Conservation (phyloP, 2,329 filamentous ascomycete genomes). For the Arthrobotrys sphaeroides region DNA sequence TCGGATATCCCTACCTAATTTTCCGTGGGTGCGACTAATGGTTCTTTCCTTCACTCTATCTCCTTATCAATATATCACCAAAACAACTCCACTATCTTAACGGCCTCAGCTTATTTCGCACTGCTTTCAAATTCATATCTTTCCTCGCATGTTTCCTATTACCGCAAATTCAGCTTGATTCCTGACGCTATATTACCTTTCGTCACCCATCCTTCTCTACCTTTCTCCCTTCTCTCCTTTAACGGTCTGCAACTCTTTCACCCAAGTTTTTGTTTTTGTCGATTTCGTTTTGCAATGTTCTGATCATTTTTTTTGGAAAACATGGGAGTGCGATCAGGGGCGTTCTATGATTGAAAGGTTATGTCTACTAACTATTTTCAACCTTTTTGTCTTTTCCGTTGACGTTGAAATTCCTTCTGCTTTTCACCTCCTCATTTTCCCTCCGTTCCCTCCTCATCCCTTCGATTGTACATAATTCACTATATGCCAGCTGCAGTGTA, state of each 20-base stretch:
- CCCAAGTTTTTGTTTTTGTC: background rate
- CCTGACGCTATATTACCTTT: background rate
- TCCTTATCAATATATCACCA: slow-evolving; percentile 15
- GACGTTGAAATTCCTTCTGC: background rate
- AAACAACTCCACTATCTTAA: slow-evolving; percentile 52
- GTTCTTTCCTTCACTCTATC: background rate
- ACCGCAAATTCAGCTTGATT: slow-evolving; percentile 10
- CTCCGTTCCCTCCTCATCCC: background rate
- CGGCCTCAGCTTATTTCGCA: slow-evolving; percentile 30
- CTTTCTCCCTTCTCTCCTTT: background rate
- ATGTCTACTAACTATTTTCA: slow-evolving; percentile 11
- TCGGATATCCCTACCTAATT: slow-evolving; percentile 17
- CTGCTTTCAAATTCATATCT: background rate
- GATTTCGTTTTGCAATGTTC: background rate
- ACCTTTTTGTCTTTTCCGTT: slow-evolving; percentile 19
- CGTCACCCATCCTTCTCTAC: background rate
- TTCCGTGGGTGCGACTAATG: slow-evolving; percentile 10
- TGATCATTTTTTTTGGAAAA: slow-evolving; percentile 31
- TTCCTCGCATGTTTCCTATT: slow-evolving; percentile 3
- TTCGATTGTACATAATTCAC: slow-evolving; percentile 43
- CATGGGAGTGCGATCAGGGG: slow-evolving; percentile 38
- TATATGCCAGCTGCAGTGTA: slow-evolving; percentile 14
- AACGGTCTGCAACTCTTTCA: slow-evolving; percentile 3
- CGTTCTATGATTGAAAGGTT: slow-evolving; percentile 40
- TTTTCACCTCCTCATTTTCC: background rate